Evolutionary conservation across 257 asterid genomes (phyloP), one percentile per base, ranked within the genome.

Genomic region (Solanum dulcamara): DNA sequence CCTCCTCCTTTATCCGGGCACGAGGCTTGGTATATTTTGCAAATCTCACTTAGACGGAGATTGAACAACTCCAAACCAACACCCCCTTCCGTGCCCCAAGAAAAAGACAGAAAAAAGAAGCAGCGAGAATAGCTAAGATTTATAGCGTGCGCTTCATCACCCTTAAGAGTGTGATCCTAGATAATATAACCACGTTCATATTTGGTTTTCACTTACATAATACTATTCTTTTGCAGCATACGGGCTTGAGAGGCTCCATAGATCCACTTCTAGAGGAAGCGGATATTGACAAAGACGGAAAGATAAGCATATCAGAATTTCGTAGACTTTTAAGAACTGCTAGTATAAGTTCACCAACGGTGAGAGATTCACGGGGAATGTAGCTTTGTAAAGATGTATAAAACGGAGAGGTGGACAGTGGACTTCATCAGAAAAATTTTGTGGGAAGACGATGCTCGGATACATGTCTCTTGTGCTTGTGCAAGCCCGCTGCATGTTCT

Each of bases 191-290:
- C 38, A 22, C 50, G 0, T 62, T 81, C 28, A 35, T 38, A 38
- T 26, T 37, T 44, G 55, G 11, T 44, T 60, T 14, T 40, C 48
- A 82, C 74, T 82, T n/a, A 60, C 24, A n/a, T n/a, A 37, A 67
- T 30, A 13, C 12, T 81, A 1, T 67, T 59, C 75, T 72, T 64
- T 77, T 71, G 86, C 94, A 94, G 98, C 95, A 92, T 85, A 91
- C 98, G 2, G 90, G 98, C 8, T 88, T 94, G 66, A 91, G 87
- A 90, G 95, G 95, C 24, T 94, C 96, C 6, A 86, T 92, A 68
- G 94, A 93, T 51, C 97, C 98, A 12, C 93, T 94, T 37, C 91
- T 94, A 5, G 96, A 94, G 87, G 98, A 94, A 89, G 98, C 98
- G 20, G 98, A 94, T 85, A 89, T 94, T 17, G 97, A 94, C 91